phyloP scores from a whole-genome alignment of 192 early-diverging fungal species.

The Linderina pennispora region DNA sequence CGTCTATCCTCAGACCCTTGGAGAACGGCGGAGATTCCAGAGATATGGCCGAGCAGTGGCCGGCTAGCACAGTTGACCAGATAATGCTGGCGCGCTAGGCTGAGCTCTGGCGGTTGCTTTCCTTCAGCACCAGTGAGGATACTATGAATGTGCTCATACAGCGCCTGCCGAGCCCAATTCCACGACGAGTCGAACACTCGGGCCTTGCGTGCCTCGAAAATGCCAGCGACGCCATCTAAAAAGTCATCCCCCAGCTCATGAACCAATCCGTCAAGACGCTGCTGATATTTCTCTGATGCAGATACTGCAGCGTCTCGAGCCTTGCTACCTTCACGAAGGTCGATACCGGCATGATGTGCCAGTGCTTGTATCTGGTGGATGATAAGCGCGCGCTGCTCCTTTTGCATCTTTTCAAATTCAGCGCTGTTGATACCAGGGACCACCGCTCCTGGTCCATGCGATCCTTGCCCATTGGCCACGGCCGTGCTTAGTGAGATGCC shows the following conservation, averaged over 20 bases:
- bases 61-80: conserved; percentile 80
- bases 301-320: conserved; percentile 69
- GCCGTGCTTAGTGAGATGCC: conserved; percentile 48
- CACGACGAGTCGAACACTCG: conserved; percentile 91
- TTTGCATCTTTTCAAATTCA: conserved; percentile 77
- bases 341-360: conserved; percentile 73
- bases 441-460: conserved; percentile 18
- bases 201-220: conserved; percentile 74
- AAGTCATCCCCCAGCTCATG: conserved; percentile 77
- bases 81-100: conserved; percentile 2
- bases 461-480: not conserved
- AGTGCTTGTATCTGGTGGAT: conserved; percentile 79
- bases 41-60: conserved; percentile 71
- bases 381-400: conserved; percentile 63
- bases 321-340: conserved; percentile 55
- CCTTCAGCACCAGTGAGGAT: conserved; percentile 53
- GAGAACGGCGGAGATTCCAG: conserved; percentile 63
- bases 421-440: conserved; percentile 76
- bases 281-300: not conserved
- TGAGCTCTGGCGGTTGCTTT: conserved; percentile 62
- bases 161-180: conserved; percentile 76
- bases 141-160: conserved; percentile 62
- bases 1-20: conserved; percentile 57
- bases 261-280: conserved; percentile 41
- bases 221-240: conserved; percentile 72